Percentiles rank a stretch among this genome's conserved stretches.
Evolutionary conservation across 257 asterid genomes (phyloP).

Genomic region (Thymus quinquecostatus): DNA sequence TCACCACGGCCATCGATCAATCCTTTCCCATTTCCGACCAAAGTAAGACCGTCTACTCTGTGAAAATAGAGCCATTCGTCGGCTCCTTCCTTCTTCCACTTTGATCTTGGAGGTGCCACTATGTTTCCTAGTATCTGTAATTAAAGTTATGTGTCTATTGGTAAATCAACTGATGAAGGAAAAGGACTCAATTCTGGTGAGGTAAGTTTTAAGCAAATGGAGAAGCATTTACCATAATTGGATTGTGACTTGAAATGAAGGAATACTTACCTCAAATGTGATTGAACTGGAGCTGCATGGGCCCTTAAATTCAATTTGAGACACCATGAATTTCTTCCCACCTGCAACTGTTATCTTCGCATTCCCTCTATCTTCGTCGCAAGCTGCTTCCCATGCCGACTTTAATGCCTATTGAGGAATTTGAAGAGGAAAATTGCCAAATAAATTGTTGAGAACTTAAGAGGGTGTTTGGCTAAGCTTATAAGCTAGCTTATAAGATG

Average conservation of each 20-base stretch:
- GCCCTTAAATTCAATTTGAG: slow-evolving; percentile 38
- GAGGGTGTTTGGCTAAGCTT: too few species aligned
- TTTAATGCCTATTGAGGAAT: slow-evolving; percentile 36
- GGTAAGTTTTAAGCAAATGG: too few species aligned
- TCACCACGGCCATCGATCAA: slow-evolving; percentile 50
- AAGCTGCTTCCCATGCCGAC: slow-evolving; percentile 49
- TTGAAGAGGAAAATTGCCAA: not conserved
- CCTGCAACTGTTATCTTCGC: slow-evolving; percentile 28
- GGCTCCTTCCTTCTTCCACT: slow-evolving; percentile 29
- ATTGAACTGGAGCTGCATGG: slow-evolving; percentile 43
- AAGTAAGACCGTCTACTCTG: slow-evolving; percentile 36
- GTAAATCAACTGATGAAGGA: not conserved
- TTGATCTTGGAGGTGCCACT: slow-evolving; percentile 48
- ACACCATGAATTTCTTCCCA: slow-evolving; percentile 38
- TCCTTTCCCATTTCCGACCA: slow-evolving; percentile 47
- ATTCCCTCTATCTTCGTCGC: not conserved
- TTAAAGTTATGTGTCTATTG: not conserved
- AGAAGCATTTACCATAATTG: too few species aligned
- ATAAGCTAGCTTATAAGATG: too few species aligned
- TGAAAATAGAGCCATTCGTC: slow-evolving; percentile 47
- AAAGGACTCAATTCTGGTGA: too few species aligned
- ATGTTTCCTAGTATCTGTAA: slow-evolving; percentile 47
- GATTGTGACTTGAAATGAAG: too few species aligned
- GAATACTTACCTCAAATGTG: slow-evolving; percentile 38
- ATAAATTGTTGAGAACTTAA: not conserved